These are phyloP conservation scores for Moringa oleifera DNA, from an alignment of 345 rosid species.

Conservation along the genomic window DNA sequence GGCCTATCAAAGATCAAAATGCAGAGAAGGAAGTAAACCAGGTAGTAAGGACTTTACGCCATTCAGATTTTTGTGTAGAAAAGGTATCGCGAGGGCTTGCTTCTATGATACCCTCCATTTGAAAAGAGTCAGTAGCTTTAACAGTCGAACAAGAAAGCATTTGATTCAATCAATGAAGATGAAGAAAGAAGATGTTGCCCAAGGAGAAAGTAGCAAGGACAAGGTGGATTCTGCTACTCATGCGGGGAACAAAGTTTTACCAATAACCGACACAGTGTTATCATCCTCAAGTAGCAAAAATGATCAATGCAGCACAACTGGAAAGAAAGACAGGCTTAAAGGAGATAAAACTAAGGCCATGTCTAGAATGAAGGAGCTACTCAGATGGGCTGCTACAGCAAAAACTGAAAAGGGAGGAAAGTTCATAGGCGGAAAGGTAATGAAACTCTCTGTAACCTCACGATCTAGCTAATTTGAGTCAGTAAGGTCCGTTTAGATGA, in stretches of 20 bases:
- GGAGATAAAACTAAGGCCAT: conserved; percentile 48
- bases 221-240: conserved; percentile 27
- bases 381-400: conserved; percentile 75
- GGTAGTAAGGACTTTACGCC: conserved; percentile 12
- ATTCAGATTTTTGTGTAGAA: conserved; percentile 42
- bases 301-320: conserved; percentile 11
- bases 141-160: conserved; percentile 16
- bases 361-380: conserved; percentile 70
- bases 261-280: conserved; percentile 28
- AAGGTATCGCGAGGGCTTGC: conserved; percentile 55
- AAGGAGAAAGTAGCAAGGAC: conserved; percentile 17
- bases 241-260: conserved; percentile 47
- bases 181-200: conserved; percentile 39
- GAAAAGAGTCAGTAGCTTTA: conserved; percentile 24
- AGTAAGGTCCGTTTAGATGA: too few species aligned
- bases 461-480: too few species aligned
- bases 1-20: conserved; percentile 10
- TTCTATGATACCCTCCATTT: conserved; percentile 47
- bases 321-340: conserved; percentile 35
- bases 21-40: conserved; percentile 5
- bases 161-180: conserved; percentile 33
- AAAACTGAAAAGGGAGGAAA: conserved; percentile 64
- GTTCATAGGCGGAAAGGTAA: conserved; percentile 59
- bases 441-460: too few species aligned
- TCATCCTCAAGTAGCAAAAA: conserved; percentile 21